Conservation (phyloP, 306 rosid genomes). For the Mucuna pruriens region DNA sequence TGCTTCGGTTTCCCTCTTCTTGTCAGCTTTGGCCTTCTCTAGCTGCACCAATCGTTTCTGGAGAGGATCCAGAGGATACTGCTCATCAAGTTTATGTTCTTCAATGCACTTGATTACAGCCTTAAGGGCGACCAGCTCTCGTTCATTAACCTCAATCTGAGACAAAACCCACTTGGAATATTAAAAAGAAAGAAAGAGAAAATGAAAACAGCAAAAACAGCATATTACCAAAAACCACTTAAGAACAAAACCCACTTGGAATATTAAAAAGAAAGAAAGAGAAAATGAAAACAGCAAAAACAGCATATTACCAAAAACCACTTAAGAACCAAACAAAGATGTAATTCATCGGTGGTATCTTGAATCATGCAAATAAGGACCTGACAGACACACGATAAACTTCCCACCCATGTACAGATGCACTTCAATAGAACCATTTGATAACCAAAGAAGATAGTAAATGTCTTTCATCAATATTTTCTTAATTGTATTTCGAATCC, state of each 20-base stretch:
- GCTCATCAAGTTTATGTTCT: conserved; percentile 91
- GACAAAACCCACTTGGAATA: conserved; percentile 26
- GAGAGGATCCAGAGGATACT: conserved; percentile 83
- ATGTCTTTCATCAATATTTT: background rate
- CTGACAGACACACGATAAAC: background rate
- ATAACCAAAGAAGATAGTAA: background rate
- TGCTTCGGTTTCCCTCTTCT: conserved; percentile 90
- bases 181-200: background rate
- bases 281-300: too few species aligned
- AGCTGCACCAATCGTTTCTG: conserved; percentile 70
- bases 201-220: too few species aligned
- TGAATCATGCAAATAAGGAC: background rate
- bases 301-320: background rate
- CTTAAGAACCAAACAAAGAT: conserved; percentile 11
- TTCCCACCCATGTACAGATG: background rate
- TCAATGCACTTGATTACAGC: conserved; percentile 86
- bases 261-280: background rate
- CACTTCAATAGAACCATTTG: background rate
- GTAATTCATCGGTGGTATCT: background rate
- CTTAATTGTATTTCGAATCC: background rate
- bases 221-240: background rate
- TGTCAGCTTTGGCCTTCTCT: conserved; percentile 96
- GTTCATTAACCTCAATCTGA: conserved; percentile 88
- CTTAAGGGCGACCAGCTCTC: conserved; percentile 90
- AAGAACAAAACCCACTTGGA: conserved; percentile 13